These are phyloP conservation scores for Macrolepiota dolichaula DNA, from an alignment of 768 basidiomycete genomes.

Conservation along the genomic window DNA sequence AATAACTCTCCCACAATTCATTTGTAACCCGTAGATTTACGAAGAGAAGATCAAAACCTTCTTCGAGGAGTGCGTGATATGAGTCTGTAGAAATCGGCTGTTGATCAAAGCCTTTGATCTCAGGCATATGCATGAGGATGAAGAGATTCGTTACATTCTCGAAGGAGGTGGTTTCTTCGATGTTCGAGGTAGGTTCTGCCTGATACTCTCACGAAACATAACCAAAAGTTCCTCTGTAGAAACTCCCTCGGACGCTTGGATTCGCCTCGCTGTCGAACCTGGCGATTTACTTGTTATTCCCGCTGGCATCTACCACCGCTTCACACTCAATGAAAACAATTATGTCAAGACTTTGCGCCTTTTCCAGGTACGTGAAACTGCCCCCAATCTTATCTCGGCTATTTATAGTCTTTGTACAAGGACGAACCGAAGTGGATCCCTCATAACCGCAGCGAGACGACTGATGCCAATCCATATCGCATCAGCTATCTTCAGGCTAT, in stretches of 20 bases:
- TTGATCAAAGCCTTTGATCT: not conserved
- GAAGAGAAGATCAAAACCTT: conserved; percentile 71
- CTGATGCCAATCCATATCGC: conserved; percentile 65
- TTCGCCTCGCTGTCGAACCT: conserved; percentile 68
- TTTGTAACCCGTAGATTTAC: not conserved
- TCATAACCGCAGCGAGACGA: conserved; percentile 56
- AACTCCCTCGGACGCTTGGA: conserved; percentile 68
- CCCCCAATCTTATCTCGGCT: not conserved
- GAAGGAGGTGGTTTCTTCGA: conserved; percentile 92
- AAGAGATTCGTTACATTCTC: conserved; percentile 89
- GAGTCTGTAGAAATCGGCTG: not conserved
- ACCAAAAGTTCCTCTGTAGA: conserved; percentile 35
- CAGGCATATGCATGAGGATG: conserved; percentile 94
- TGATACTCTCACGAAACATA: not conserved
- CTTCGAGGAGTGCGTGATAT: conserved; percentile 67
- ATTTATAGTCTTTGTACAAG: conserved; percentile 31
- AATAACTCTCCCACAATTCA: not conserved
- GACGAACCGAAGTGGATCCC: conserved; percentile 93
- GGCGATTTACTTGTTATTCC: conserved; percentile 89
- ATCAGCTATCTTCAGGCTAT: conserved; percentile 56
- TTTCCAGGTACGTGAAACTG: conserved; percentile 62
- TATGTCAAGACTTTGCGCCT: conserved; percentile 74
- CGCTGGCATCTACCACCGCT: conserved; percentile 91
- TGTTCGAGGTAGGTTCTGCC: conserved; percentile 60
- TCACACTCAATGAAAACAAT: conserved; percentile 80